These are phyloP conservation scores for Tephrocybe sp. DNA, from an alignment of 768 basidiomycete genomes.

Conservation along the genomic window DNA sequence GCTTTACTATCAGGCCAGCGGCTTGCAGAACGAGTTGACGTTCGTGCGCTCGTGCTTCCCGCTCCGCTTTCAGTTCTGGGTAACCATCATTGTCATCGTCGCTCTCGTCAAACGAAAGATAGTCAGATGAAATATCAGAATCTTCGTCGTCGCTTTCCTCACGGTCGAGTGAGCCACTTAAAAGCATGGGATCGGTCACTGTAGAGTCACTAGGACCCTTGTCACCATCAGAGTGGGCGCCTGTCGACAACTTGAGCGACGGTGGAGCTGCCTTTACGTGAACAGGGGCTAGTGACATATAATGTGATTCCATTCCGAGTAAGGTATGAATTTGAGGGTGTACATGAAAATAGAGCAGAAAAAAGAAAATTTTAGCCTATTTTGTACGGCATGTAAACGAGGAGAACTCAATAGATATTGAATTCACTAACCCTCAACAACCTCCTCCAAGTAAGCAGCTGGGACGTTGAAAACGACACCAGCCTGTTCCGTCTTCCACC, in stretches of 20 bases:
- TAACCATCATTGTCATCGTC: conserved; percentile 31
- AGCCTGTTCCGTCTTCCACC: conserved; percentile 94
- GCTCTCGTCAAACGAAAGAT: conserved; percentile 38
- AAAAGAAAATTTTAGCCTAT: conserved; percentile 81
- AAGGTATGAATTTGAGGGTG: conserved; percentile 35
- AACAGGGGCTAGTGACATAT: conserved; percentile 9
- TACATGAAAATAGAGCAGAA: conserved; percentile 55
- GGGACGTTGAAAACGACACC: conserved; percentile 91
- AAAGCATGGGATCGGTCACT: conserved; percentile 5
- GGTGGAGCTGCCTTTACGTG: background rate
- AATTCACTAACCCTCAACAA: conserved; percentile 85
- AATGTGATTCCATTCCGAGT: conserved; percentile 26
- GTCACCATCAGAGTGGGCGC: conserved; percentile 5
- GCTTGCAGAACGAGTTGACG: conserved; percentile 83
- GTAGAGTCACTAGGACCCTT: background rate
- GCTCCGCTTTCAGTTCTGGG: conserved; percentile 49
- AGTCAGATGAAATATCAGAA: conserved; percentile 24
- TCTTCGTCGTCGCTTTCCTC: conserved; percentile 28
- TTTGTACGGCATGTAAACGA: conserved; percentile 56
- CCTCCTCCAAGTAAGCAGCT: conserved; percentile 85
- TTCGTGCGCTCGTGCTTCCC: conserved; percentile 68
- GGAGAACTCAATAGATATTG: conserved; percentile 52
- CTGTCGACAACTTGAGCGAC: background rate
- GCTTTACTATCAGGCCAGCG: conserved; percentile 80
- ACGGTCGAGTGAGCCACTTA: conserved; percentile 5